These are phyloP conservation scores for Globisporangium okanoganense DNA, from an alignment of 352 stramenopile genomes.

Conservation along the genomic window DNA sequence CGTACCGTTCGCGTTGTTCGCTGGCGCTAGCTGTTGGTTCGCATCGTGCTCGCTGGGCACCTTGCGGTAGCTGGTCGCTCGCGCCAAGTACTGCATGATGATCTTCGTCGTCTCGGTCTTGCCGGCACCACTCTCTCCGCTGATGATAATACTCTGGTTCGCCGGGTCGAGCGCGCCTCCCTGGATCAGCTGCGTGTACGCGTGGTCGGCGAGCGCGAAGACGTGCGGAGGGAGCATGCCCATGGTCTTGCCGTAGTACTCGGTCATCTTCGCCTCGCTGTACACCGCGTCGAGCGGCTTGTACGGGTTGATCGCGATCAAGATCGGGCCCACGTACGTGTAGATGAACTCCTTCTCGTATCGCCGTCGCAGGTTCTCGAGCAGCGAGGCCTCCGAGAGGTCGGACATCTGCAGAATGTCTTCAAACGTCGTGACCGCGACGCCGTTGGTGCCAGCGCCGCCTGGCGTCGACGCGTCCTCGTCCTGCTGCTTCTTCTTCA, in stretches of 20 bases:
- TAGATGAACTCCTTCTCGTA: conserved; percentile 94
- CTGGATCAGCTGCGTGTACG: conserved; percentile 87
- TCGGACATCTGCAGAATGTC: conserved; percentile 90
- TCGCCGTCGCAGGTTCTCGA: conserved; percentile 84
- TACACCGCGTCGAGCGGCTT: conserved; percentile 70
- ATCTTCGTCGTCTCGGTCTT: conserved; percentile 93
- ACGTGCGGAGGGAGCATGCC: conserved; percentile 83
- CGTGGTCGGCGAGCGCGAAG: conserved; percentile 88
- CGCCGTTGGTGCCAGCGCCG: conserved; percentile 17
- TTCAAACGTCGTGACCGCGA: conserved; percentile 51
- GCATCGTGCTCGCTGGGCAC: conserved; percentile 32
- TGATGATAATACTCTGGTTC: conserved; percentile 93
- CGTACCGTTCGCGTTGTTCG: conserved; percentile 54
- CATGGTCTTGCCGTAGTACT: conserved; percentile 87
- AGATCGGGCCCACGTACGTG: conserved; percentile 90
- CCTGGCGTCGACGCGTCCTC: conserved; percentile 41
- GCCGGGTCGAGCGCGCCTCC: conserved; percentile 71
- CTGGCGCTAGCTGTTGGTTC: conserved; percentile 46
- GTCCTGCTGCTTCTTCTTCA: conserved; percentile 85
- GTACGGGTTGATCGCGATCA: conserved; percentile 93
- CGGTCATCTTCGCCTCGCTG: conserved; percentile 76
- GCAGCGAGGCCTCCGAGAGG: conserved; percentile 86
- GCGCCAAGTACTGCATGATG: conserved; percentile 89
- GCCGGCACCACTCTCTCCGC: conserved; percentile 85
- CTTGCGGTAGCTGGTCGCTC: conserved; percentile 72